Base-by-base conservation (phyloP, 2,329 filamentous ascomycete species). In the Onygenales sp. region DNA sequence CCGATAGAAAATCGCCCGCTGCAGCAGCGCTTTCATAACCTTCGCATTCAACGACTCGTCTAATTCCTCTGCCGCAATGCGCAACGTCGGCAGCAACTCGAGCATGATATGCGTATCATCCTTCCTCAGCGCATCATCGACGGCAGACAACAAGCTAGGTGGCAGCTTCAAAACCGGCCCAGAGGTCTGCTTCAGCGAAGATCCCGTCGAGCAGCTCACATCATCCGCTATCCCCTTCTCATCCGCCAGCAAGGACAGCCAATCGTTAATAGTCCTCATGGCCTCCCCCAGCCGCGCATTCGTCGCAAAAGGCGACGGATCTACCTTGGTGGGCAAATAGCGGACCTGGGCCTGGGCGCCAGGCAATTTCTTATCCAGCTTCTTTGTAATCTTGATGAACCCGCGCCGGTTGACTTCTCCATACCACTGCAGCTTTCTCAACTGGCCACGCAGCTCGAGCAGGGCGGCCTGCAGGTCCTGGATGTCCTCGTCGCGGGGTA, bases 351-450 rank as follows among this genome's bases (percentile, higher is more conserved):
- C 85, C 49, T 84, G 80, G 3, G 84, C 82, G 45, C 82, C 79
- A 1, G 86, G 79, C 2, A 96, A 82, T 73, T 95, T 96, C 74
- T 98, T 98, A 72, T 98, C 93, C 45, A 96, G 76, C 72, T 98
- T 98, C 76, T 98, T 98, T 50, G 93, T 95, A 69, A 98, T 98
- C 74, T 98, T 98, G 68, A 94, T 83, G 65, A 98, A 98, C 2
- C 93, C 93, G 58, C 88, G 81, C 51, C 91, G 83, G 69, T 98
- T 98, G 64, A 97, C 92, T 72, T 97, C 92, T 49, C 91, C 92
- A 67, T 97, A 98, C 91, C 91, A 97, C 69, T 95, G 88, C 51
- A 98, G 76, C 64, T 97, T 97, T 55, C 93, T 82, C 60, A 97
- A 73, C 66, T 94, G 88, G 51, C 85, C 86, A 54, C 93, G 83